Base-by-base conservation (phyloP, 495 filamentous ascomycete genomes). In the Neurospora discreta region DNA sequence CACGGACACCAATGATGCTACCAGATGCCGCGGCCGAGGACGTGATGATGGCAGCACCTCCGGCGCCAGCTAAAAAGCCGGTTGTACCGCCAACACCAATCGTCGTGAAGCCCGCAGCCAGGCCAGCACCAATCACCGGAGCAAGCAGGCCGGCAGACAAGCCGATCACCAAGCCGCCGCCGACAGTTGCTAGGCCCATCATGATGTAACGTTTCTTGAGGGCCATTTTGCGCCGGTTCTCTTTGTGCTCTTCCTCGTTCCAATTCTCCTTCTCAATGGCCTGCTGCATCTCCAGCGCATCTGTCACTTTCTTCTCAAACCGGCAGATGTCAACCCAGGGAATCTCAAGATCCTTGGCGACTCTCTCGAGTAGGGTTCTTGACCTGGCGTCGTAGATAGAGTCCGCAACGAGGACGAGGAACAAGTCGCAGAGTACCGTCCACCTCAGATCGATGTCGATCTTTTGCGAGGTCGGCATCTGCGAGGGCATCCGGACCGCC, bases 201-300 rank as follows among this genome's bases (percentile, higher is more conserved):
- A 98, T 90, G 81, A 97, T 90, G 75, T 94, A 93, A 69, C 93
- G 91, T 73, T 86, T 87, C 76, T 92, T 98, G 67, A 92, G 80
- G 4, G 91, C 92, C 75, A 87, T 82, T 79, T 98, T 97, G 68
- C 90, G 88, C 69, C 95, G 87, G 71, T 87, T 90, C 77, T 95
- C 94, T 88, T 98, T 95, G 77, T 98, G 94, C 65, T 96, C 94
- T 18, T 93, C 89, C 81, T 98, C 95, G 75, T 97, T 93, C 95
- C 95, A 99, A 73, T 93, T 97, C 81, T 99, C 96, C 78, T 95
- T 96, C 39, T 93, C 89, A 10, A 93, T 90, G 44, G 90, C 88
- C 74, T 97, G 91, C 83, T 99, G 95, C 92, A 99, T 97, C 80
- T 98, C 95, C 26, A 99, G 84, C 15, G 96, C 93, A 80, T 99